Evolutionary conservation across 75 land plant genomes (phyloP).

Genomic region (Pinus albicaulis): DNA sequence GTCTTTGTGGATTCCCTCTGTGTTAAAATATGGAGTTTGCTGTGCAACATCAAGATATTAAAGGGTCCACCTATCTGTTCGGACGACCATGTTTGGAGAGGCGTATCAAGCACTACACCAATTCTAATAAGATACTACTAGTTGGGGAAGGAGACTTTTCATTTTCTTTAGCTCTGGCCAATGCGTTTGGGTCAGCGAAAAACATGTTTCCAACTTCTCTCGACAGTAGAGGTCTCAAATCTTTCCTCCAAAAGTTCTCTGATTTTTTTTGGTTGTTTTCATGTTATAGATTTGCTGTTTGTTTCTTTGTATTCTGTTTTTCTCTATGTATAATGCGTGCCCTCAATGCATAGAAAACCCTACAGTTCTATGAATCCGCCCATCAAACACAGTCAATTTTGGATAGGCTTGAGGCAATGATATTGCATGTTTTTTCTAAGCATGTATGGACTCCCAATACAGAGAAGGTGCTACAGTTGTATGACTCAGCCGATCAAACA

Average conservation of each 20-base stretch:
- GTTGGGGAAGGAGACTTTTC: slow-evolving; percentile 58
- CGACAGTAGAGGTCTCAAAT: slow-evolving; percentile 5
- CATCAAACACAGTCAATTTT: neutral
- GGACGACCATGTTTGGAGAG: neutral
- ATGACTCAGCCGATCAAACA: neutral
- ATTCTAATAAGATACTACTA: slow-evolving; percentile 21
- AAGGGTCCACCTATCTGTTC: neutral
- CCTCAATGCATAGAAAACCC: neutral
- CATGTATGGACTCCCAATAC: neutral
- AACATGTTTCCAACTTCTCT: slow-evolving; percentile 40
- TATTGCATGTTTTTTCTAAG: slow-evolving; percentile 21
- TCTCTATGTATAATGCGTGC: neutral
- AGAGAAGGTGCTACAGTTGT: neutral
- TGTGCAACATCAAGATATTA: neutral
- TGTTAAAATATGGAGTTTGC: neutral
- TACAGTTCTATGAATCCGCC: neutral
- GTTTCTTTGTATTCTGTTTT: neutral
- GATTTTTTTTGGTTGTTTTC: slow-evolving; percentile 23
- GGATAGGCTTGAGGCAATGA: neutral
- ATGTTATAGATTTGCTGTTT: neutral
- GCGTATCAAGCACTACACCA: slow-evolving; percentile 16
- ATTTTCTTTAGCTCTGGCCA: slow-evolving; percentile 25
- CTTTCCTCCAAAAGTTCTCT: slow-evolving; percentile 21
- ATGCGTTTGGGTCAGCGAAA: slow-evolving; percentile 22
- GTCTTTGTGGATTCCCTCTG: neutral